Evolutionary conservation across 164 flowering plant species (phyloP), one percentile per base, ranked within the genome.

Genomic region (Pachysandra terminalis): DNA sequence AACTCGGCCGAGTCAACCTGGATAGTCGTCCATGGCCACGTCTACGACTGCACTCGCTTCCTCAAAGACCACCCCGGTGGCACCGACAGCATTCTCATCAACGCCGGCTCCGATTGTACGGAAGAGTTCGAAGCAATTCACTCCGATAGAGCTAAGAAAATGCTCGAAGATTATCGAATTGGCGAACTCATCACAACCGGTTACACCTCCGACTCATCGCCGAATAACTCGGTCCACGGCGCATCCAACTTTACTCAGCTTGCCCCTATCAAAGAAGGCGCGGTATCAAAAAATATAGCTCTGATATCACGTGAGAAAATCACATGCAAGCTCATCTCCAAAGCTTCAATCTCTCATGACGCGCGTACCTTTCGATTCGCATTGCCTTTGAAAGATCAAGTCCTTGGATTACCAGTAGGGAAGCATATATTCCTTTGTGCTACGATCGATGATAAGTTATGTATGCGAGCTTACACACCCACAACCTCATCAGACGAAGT

Each of bases 101-200:
- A 96, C 57, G 96, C 98, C 8, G 99, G 99, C 23, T 81, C 95
- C 0, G 99, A 96, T 63, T 90, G 97, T 78, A 89, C 98, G 8
- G 99, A 96, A 57, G 99, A 96, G 65, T 96, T 96, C 59, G 98
- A 96, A 6, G 96, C 97, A 26, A 92, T 96, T 19, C 99, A 96
- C 81, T 96, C 98, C 7, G 91, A 86, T 70, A 92, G 85, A 68
- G 98, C 98, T 56, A 90, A 89, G 84, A 83, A 85, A 25, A 68
- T 96, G 73, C 82, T 96, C 9, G 95, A 90, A 56, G 89, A 81
- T 0, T 92, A 79, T 56, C 77, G 90, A 0, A 79, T 90, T 14
- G 98, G 99, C 2, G 93, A 92, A 78, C 64, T 90, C 48, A 78
- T 87, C 45, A 75, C 89, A 10, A 74, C 85, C 0, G 90, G 86